Evolutionary conservation across 495 filamentous ascomycete species (phyloP), one percentile per base, ranked within the genome.

Genomic region (Penicillium arizonense): DNA sequence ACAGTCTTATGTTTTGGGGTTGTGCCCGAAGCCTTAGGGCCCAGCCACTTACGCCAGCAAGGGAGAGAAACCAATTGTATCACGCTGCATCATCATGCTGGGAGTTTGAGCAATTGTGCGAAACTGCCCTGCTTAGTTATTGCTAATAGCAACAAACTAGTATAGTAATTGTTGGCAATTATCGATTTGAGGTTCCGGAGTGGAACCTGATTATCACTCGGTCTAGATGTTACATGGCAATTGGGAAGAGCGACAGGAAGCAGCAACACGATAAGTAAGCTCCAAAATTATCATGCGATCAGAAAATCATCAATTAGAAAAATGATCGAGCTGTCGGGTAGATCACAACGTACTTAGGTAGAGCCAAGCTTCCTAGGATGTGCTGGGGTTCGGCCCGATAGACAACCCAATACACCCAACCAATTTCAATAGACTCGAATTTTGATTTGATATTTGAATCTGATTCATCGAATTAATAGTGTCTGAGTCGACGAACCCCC

Each of bases 31-130:
- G 28, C 26, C 30, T 33, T 36, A 37, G n/a, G n/a, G 24, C 39
- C 58, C 61, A 64, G 58, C 61, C 61, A 50, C 52, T 23, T 35
- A 50, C 32, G 36, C 48, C 58, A 56, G 61, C 58, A 64, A 64
- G 61, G 61, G 61, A 47, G 37, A 34, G 36, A 23, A 28, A 38
- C 26, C 5, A 52, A 50, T 41, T 49, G 28, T 39, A 44, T 40
- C 37, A 50, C 18, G 16, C 24, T 40, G 32, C 46, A 39, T 36
- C 14, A 41, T 43, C 20, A 12, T 12, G 12, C 12, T 23, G 34
- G 30, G 20, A 50, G 28, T 3, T 33, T 23, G 13, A 1, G 13
- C 12, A 43, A 50, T 35, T 42, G 13, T 42, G 2, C 32, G 36
- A 37, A 26, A 9, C 21, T 33, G 40, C 53, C 46, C 39, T 50